phyloP scores from a whole-genome alignment of 1,284 basidiomycete genomes.

The Microbotryum violaceum region DNA sequence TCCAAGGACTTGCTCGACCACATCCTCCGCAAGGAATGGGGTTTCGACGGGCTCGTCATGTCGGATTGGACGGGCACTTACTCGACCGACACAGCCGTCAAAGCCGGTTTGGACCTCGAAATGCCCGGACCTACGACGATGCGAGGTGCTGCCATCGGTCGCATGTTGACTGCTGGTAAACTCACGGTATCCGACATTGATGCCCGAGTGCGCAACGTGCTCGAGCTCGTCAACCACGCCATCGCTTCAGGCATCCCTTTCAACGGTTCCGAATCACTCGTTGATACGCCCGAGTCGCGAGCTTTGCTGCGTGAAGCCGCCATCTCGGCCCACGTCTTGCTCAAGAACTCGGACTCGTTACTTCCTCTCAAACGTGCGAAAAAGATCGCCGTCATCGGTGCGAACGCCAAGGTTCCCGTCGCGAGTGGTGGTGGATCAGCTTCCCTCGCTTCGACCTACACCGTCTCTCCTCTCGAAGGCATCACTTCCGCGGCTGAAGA shows the following conservation, averaged over 20 bases:
- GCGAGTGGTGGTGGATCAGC: constrained; percentile 70
- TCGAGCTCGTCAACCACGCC: constrained; percentile 25
- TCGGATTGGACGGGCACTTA: constrained; percentile 50
- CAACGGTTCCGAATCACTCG: constrained; percentile 12
- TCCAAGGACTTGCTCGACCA: constrained; percentile 50
- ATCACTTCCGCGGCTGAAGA: constrained; percentile 48
- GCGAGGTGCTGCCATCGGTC: constrained; percentile 52
- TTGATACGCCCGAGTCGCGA: constrained; percentile 50
- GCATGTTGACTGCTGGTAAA: constrained; percentile 56
- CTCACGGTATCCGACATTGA: constrained; percentile 51
- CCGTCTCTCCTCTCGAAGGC: constrained; percentile 57
- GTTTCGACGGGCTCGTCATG: constrained; percentile 49
- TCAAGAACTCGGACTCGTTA: constrained; percentile 56
- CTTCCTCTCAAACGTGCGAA: constrained; percentile 55
- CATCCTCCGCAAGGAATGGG: constrained; percentile 61
- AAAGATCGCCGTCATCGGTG: constrained; percentile 66
- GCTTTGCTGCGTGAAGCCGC: constrained; percentile 54
- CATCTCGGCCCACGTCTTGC: constrained; percentile 57
- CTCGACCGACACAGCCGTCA: constrained; percentile 57
- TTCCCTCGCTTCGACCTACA: constrained; percentile 62
- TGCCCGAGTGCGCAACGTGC: constrained; percentile 50
- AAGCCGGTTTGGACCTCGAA: constrained; percentile 69
- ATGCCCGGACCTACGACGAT: constrained; percentile 49
- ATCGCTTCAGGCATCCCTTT: constrained; percentile 24
- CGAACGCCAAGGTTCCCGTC: constrained; percentile 50